Evolutionary conservation across 768 basidiomycete species (phyloP), one percentile per base, ranked within the genome.

Genomic region (Amyloporia xantha): DNA sequence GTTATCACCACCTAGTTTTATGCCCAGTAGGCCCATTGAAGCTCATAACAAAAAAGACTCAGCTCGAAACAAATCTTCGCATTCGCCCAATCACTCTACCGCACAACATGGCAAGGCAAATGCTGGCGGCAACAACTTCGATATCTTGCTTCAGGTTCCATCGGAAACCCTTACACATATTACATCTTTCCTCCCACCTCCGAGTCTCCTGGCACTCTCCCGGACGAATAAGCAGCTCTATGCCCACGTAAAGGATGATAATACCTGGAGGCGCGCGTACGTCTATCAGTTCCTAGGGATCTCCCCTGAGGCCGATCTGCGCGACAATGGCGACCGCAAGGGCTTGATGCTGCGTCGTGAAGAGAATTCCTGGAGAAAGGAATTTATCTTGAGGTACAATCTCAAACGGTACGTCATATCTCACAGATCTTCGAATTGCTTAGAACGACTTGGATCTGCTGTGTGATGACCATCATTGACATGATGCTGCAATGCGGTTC

Each of bases 191-290:
- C 79, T 91, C 47, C 71, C 79, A 57, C 86, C 86, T 1, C 72
- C 69, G 1, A 72, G 78, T 3, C 76, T 92, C 27, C 61, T 81
- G 38, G 66, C 74, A 1, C 77, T 92, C 55, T 72, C 73, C 19
- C 61, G 66, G 55, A 78, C 82, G 51, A 75, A 73, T 65, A 68
- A 62, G 41, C 60, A 59, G 50, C 71, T 89, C 48, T 71, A 74
- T 60, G 68, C 74, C 53, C 87, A 89, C 73, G 68, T 89, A 73
- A 75, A 75, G 47, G 75, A 86, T 57, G 89, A 92, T 51, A 82
- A 78, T 59, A 90, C 86, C 28, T 92, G 89, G 89, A 73, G 77
- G 44, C 71, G 79, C 19, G 89, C 90, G 24, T 88, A 87, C 64
- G 68, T 81, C 52, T 76, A 71, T 45, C 82, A 83, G 61, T 81